Evolutionary conservation across 108 stramenopile genomes (phyloP), one percentile per base, ranked within the genome.

Genomic region (Cyclotella kingstonii): DNA sequence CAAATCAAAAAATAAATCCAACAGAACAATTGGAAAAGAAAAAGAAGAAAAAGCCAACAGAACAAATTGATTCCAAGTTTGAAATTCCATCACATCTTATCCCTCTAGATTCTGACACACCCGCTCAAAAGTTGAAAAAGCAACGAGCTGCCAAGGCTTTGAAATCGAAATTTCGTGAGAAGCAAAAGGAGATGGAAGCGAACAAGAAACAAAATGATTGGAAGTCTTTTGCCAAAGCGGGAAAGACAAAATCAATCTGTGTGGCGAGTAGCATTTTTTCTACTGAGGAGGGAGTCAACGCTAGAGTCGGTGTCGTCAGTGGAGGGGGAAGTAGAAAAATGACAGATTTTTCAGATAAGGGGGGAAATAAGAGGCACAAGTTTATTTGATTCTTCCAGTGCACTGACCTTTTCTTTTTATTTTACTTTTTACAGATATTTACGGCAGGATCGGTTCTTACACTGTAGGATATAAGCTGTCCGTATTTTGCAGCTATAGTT

Each of bases 291-390:
- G 81, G 82, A 9, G 81, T 79, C 14, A 70, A 84, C 68, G 80
- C 83, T 9, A 81, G 78, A 35, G 84, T 87, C 29, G 90, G 90
- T 7, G 90, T 91, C 5, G 70, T 91, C 7, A 80, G 85, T 29
- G 77, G 73, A 35, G 79, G 79, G 27, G 66, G 74, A 17, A 73
- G 73, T n/a, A 60, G 69, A 66, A 72, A 50, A n/a, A 71, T 70
- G 74, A 87, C 86, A 10, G 73, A 76, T n/a, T 78, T 81, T 56
- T 40, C 18, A 23, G 54, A 73, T 9, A 30, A 41, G 44, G 77
- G 65, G 31, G 63, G 60, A 31, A 76, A 81, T 10, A 84, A 83
- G 54, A 68, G 88, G 55, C 89, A 90, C 58, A 89, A 89, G 51
- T 72, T 70, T 36, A 27, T 15, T 52, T 60, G 68, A 69, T 23